phyloP scores from a whole-genome alignment of 306 rosid species.

The Corylus americana region DNA sequence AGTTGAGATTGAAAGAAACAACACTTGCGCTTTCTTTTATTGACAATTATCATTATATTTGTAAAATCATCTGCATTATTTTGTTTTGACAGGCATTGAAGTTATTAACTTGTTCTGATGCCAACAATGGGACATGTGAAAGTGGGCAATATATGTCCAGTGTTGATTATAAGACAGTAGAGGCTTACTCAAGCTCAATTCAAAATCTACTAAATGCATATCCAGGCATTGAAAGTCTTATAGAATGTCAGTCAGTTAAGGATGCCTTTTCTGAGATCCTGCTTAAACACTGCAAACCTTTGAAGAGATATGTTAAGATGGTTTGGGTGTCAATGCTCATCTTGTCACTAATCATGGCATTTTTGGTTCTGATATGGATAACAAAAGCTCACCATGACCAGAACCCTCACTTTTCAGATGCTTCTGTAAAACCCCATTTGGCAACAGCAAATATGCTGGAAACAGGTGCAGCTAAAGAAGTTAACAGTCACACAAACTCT shows the following conservation, averaged over 20 bases:
- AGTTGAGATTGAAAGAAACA: not conserved
- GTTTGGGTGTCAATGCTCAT: constrained; percentile 45
- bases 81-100: constrained; percentile 46
- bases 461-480: constrained; percentile 27
- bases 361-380: constrained; percentile 51
- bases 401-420: constrained; percentile 27
- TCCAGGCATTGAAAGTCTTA: constrained; percentile 55
- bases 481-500: constrained; percentile 2
- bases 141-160: constrained; percentile 27
- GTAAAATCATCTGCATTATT: not conserved
- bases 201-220: constrained; percentile 52
- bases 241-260: constrained; percentile 58
- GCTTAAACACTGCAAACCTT: constrained; percentile 57
- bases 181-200: constrained; percentile 55
- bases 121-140: constrained; percentile 37
- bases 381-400: constrained; percentile 29
- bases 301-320: constrained; percentile 45
- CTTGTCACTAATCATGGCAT: constrained; percentile 46
- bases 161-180: constrained; percentile 31
- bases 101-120: constrained; percentile 42
- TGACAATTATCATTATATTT: not conserved
- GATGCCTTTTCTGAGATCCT: constrained; percentile 61
- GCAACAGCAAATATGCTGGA: constrained; percentile 24
- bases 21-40: not conserved
- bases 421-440: constrained; percentile 41